Evolutionary conservation across 108 stramenopile species (phyloP).

Genomic region (Nitzschia sp.): DNA sequence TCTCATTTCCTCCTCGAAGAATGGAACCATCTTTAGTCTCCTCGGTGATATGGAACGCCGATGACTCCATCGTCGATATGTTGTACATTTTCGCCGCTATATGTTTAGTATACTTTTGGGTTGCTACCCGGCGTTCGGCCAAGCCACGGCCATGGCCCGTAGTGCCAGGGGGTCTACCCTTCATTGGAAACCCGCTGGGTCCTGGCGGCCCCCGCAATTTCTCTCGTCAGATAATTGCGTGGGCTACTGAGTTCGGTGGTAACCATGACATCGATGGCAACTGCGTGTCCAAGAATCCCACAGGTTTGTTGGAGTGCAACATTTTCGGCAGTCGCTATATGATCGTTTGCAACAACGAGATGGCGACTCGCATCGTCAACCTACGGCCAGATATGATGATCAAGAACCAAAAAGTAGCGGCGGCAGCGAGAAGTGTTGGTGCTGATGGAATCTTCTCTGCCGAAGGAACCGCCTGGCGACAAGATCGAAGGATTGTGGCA

Average conservation of each 20-base stretch:
- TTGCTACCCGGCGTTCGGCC: no score
- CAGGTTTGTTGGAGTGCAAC: constrained; percentile 20
- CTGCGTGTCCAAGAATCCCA: neutral
- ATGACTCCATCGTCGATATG: no score
- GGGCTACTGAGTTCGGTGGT: neutral
- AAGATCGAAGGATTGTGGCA: constrained; percentile 26
- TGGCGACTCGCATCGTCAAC: neutral
- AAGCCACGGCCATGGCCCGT: neutral
- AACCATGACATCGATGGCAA: constrained; percentile 24
- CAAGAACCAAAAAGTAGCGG: neutral
- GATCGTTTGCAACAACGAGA: constrained; percentile 25
- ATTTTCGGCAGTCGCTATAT: constrained; percentile 9
- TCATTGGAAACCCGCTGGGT: neutral
- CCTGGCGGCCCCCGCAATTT: neutral
- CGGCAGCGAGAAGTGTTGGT: neutral
- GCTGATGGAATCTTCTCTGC: constrained; percentile 29
- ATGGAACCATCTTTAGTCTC: no score
- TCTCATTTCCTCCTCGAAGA: no score
- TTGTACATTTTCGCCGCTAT: no score
- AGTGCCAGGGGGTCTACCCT: constrained; percentile 1
- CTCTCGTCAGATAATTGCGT: neutral
- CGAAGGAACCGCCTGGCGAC: constrained; percentile 26
- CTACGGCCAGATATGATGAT: constrained; percentile 9
- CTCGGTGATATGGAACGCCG: no score
- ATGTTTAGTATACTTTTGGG: no score